Evolutionary conservation across 2,329 filamentous ascomycete species (phyloP), one percentile per base, ranked within the genome.

Genomic region (Calonectria multiphialidica): DNA sequence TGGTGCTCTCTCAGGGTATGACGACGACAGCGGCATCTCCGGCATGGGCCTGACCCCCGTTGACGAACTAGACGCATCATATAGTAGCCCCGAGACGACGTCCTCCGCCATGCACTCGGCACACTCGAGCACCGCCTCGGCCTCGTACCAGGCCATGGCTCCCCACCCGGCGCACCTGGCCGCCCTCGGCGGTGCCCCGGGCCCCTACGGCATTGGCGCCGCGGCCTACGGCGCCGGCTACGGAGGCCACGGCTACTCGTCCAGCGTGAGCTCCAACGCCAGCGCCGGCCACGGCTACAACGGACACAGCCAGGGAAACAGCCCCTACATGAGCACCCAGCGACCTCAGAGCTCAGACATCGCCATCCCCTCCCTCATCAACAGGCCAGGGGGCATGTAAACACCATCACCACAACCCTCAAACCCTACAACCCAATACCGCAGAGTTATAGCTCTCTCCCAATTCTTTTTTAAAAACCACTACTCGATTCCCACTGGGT

Each of bases 21-120:
- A 90, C 85, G 93, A 94, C 86, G 93, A 95, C 85, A 93, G 91
- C 85, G 92, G 91, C 80, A 90, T 94, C 85, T 92, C 89, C 81
- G 88, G 87, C 83, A 88, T 89, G 83, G 88, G 85, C 83, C 85
- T 90, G 82, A 90, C 88, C 73, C 88, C 88, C 80, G 86, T 89
- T 84, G 89, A 91, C 83, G 90, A 91, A 80, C 82, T 90, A 80
- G 89, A 90, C 82, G 85, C 88, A 78, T 87, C 87, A 77, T 89
- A 89, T 83, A 89, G 86, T 84, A 89, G 87, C 81, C 88, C 88
- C 77, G 88, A 88, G 80, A 87, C 85, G 69, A 84, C 83, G 71
- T 83, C 84, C 40, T 86, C 87, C 37, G 84, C 83, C 72, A 82
- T 84, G 63, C 84, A 86, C 76, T 86, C 86, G 71, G 83, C 70